phyloP scores from a whole-genome alignment of 2,329 filamentous ascomycete genomes.

The Fusarium chuoi region DNA sequence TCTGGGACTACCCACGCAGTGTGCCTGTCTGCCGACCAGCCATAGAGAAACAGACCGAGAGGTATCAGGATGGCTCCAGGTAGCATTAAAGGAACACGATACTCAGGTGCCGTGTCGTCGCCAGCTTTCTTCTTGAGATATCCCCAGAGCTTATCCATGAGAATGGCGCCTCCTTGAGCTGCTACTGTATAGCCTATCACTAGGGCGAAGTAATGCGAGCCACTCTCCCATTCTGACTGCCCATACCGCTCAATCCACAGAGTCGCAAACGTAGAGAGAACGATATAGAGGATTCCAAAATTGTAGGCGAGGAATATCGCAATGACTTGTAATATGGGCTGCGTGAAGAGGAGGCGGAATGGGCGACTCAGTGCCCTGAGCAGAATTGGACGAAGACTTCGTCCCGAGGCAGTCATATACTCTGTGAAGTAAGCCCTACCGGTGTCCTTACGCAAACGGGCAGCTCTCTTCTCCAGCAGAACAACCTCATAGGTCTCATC shows the following conservation, averaged over 20 bases:
- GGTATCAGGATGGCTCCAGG: not conserved
- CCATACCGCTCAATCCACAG: not conserved
- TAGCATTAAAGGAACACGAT: not conserved
- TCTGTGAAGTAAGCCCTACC: not conserved
- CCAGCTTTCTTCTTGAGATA: not conserved
- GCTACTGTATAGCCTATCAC: not conserved
- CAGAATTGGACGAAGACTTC: not conserved
- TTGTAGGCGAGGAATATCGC: not conserved
- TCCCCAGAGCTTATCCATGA: not conserved
- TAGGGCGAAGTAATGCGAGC: not conserved
- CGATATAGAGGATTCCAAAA: not conserved
- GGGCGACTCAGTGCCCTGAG: not conserved
- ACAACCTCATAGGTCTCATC: not conserved
- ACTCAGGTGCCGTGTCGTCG: not conserved
- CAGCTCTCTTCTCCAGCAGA: not conserved
- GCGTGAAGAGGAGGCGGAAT: not conserved
- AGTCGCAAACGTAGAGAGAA: not conserved
- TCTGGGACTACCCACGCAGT: not conserved
- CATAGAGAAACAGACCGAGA: not conserved
- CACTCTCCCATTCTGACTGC: not conserved
- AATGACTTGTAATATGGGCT: not conserved
- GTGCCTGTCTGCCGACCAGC: not conserved
- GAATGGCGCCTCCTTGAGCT: not conserved
- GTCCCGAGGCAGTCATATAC: not conserved
- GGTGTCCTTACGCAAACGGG: not conserved